phyloP scores from a whole-genome alignment of 257 asterid genomes.

The Fraxinus quadrangulata region DNA sequence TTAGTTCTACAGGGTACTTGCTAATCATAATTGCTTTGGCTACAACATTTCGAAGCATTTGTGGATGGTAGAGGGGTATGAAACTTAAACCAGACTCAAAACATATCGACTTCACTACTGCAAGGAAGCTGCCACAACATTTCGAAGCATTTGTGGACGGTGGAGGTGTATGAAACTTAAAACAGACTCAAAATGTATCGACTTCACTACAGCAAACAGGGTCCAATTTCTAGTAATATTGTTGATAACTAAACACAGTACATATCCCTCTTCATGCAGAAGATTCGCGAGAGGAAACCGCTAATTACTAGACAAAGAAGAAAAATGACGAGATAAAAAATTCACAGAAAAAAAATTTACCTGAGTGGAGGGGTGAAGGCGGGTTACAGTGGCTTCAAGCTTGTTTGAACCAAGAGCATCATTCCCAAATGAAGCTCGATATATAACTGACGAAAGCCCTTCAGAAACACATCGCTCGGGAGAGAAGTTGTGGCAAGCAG shows the following conservation, averaged over 20 bases:
- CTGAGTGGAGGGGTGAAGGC: constrained; percentile 82
- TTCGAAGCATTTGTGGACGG: no score
- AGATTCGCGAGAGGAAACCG: no score
- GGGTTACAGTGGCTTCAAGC: constrained; percentile 82
- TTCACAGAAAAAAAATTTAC: constrained; percentile 31
- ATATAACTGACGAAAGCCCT: constrained; percentile 81
- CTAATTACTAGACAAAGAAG: background rate
- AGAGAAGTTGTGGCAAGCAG: constrained; percentile 91
- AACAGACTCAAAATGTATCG: no score
- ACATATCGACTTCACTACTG: no score
- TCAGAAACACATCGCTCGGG: constrained; percentile 92
- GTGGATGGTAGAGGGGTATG: no score
- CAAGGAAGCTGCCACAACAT: background rate
- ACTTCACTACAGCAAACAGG: no score
- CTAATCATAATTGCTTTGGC: background rate
- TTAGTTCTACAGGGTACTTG: background rate
- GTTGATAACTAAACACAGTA: no score
- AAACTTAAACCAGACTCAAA: no score
- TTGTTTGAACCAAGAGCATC: constrained; percentile 58
- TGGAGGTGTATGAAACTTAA: no score
- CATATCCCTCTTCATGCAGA: no score
- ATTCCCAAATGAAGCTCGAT: constrained; percentile 79
- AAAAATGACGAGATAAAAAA: background rate
- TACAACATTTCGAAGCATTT: background rate
- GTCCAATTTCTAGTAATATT: no score